Conservation (phyloP, 2,329 filamentous ascomycete genomes). For the Harringtonia aguacate region DNA sequence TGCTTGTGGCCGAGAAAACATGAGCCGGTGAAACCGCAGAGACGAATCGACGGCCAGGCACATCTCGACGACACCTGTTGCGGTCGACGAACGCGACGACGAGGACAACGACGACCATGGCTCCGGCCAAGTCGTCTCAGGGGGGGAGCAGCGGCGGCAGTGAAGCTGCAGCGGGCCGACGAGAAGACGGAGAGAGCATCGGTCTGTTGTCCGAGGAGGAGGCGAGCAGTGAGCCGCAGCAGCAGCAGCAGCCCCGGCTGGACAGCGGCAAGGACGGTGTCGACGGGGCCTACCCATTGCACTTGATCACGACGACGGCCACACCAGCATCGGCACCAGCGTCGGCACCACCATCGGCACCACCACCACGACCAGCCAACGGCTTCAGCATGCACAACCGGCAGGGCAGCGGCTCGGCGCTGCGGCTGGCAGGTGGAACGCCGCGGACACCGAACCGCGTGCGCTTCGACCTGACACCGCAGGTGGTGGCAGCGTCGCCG, state of each 20-base stretch:
- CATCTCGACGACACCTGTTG: no score
- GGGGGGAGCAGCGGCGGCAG: background rate
- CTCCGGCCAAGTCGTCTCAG: no score
- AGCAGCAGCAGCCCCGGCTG: conserved; percentile 3
- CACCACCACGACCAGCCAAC: no score
- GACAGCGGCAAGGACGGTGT: background rate
- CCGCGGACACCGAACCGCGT: conserved; percentile 62
- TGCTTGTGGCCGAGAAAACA: no score
- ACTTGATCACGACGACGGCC: background rate
- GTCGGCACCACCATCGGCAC: no score
- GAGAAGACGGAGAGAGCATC: background rate
- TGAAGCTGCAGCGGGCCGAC: background rate
- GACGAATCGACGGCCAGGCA: no score
- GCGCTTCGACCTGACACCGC: conserved; percentile 54
- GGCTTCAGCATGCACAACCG: background rate
- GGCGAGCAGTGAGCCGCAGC: no score
- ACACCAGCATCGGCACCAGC: no score
- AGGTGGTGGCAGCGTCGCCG: conserved; percentile 21
- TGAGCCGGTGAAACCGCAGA: no score
- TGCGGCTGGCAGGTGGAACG: conserved; percentile 22
- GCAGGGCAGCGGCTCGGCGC: background rate
- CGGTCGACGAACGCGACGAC: no score
- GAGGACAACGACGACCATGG: no score
- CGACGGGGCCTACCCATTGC: background rate
- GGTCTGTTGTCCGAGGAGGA: background rate